Evolutionary conservation across 176 grass and related monocot species (phyloP).

Genomic region (Lolium multiflorum): DNA sequence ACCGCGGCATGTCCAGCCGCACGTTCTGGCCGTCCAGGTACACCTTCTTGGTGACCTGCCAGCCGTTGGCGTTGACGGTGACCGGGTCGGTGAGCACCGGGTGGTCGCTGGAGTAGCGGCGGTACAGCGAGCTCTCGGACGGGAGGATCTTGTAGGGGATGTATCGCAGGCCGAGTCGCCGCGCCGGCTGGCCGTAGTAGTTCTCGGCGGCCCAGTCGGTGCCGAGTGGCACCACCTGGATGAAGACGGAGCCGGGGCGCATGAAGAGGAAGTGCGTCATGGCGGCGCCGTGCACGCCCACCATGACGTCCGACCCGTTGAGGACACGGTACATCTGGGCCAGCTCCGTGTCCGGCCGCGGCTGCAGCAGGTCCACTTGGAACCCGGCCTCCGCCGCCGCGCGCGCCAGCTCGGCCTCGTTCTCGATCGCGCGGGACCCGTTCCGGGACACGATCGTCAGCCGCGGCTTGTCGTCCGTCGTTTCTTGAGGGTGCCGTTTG

Average conservation of each 20-base stretch:
- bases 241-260: constrained; percentile 66
- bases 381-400: constrained; percentile 48
- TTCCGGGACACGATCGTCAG: constrained; percentile 70
- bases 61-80: constrained; percentile 60
- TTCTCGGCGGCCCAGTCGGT: constrained; percentile 78
- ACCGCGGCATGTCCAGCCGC: constrained; percentile 58
- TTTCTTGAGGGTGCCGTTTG: neutral
- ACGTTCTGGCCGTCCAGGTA: constrained; percentile 80
- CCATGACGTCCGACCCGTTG: constrained; percentile 76
- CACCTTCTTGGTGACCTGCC: constrained; percentile 76
- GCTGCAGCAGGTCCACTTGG: constrained; percentile 50
- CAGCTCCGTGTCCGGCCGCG: constrained; percentile 65
- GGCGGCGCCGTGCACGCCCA: constrained; percentile 94
- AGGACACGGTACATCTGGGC: constrained; percentile 61
- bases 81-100: constrained; percentile 63
- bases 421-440: constrained; percentile 67
- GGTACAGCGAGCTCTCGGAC: constrained; percentile 59
- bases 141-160: constrained; percentile 63
- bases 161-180: constrained; percentile 66
- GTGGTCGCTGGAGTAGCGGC: constrained; percentile 51
- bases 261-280: constrained; percentile 97
- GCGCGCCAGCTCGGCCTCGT: constrained; percentile 53
- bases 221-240: constrained; percentile 78
- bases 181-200: constrained; percentile 69
- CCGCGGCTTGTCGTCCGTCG: constrained; percentile 35